Base-by-base conservation (phyloP, 768 basidiomycete genomes). In the Polyporus arcularius region DNA sequence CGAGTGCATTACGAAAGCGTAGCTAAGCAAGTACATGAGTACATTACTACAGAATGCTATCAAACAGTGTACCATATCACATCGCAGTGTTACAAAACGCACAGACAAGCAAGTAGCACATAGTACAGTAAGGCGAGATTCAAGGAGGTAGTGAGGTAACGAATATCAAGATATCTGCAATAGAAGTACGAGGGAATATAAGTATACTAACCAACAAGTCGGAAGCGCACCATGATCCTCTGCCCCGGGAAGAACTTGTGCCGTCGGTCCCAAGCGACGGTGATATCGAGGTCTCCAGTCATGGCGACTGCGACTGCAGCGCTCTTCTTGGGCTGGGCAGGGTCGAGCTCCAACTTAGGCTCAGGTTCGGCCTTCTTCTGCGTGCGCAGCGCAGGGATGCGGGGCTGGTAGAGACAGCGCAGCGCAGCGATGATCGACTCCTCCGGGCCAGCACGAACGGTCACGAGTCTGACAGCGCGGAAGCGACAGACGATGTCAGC, bases 281-380 rank as follows among this genome's bases (percentile, higher is more conserved):
- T 76, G 26, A 85, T 73, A 65, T 86, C 83, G 40, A 87, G 68
- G 68, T 87, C 84, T n/a, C 84, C 85, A 26, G 75, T 72, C 75
- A 86, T 79, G 35, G 64, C 66, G 67, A 80, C 79, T 50, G 50
- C 26, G 26, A 58, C 9, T 2, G 49, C 16, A 50, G 39, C 38
- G 14, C 3, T 15, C 42, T 51, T 53, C 28, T 18, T 42, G 15
- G 40, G 43, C 31, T 31, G n/a, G 21, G 15, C 35, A 18, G 52
- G 32, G 21, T 31, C 12, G n/a, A 1, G 40, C 51, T 47, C 35
- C 15, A 16, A 32, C 7, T 21, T 31, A n/a, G 45, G 5, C 42
- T 52, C 49, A 16, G 28, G n/a, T 21, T 39, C 47, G 12, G 49
- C 10, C 18, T 31, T 28, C 40, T 12, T 12, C 26, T 45, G 11